Percentiles rank a stretch among this genome's conserved stretches.
Evolutionary conservation across 768 basidiomycete species (phyloP).

Genomic region (Boletus tomentosulus): DNA sequence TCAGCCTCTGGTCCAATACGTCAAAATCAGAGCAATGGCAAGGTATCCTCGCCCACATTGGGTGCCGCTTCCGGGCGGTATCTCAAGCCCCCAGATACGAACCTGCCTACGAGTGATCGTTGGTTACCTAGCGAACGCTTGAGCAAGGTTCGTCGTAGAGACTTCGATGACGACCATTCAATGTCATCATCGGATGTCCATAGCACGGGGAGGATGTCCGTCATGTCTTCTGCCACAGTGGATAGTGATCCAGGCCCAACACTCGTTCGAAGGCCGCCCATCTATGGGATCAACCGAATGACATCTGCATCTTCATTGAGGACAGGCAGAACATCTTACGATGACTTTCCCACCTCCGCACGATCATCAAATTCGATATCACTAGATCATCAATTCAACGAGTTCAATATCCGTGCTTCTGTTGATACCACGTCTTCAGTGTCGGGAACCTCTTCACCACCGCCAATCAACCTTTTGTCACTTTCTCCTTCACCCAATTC

Average conservation of each 20-base stretch:
- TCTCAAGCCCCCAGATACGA: constrained; percentile 34
- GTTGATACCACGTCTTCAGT: constrained; percentile 55
- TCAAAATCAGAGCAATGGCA: constrained; percentile 45
- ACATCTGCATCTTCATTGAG: constrained; percentile 72
- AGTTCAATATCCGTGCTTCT: constrained; percentile 69
- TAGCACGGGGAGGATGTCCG: constrained; percentile 68
- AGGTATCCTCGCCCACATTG: constrained; percentile 45
- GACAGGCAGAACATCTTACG: constrained; percentile 51
- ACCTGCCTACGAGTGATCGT: constrained; percentile 39
- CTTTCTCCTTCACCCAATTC: constrained; percentile 62
- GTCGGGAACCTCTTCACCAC: constrained; percentile 67
- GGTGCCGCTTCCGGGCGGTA: constrained; percentile 63
- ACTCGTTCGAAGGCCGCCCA: constrained; percentile 57
- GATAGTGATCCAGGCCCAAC: constrained; percentile 84
- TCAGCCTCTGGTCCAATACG: constrained; percentile 63
- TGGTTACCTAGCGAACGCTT: constrained; percentile 53
- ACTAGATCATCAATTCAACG: constrained; percentile 70
- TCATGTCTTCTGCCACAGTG: constrained; percentile 77
- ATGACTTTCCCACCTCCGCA: constrained; percentile 68
- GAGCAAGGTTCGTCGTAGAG: constrained; percentile 74
- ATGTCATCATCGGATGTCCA: constrained; percentile 87
- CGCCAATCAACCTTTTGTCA: constrained; percentile 70
- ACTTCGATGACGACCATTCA: constrained; percentile 88
- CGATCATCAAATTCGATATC: constrained; percentile 80
- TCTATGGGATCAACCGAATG: constrained; percentile 69